Base-by-base conservation (phyloP, 495 filamentous ascomycete genomes). In the Penicillium psychrofluorescens region DNA sequence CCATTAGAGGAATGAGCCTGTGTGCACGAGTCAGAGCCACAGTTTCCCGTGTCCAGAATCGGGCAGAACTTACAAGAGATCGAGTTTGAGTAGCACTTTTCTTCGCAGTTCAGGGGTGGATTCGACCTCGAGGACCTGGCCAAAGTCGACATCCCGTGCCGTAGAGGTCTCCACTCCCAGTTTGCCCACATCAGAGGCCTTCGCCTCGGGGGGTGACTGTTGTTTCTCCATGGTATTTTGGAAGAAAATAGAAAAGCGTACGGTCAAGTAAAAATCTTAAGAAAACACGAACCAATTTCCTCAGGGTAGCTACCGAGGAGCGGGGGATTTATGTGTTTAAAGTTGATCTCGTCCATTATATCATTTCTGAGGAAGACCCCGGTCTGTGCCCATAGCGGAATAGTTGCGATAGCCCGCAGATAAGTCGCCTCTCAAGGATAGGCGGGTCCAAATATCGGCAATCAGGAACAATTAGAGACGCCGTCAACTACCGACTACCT, bases 1-100 rank as follows among this genome's bases (percentile, higher is more conserved):
- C 64, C 66, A 71, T 68, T 8, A 74, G 51, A 1, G 76, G 77
- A 45, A 81, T 75, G 31, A 79, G 45, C 32, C 62, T 66, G 38
- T 16, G 2, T 2, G 9, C 13, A 29, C 11, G 3, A 35, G 35
- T 40, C 35, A 36, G 40, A 33, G 15, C 27, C 14, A 41, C 11
- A n/a, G 8, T 11, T 1, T 38, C 10, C 8, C 15, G 29, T 46
- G 27, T 16, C 22, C 29, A 11, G 9, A 10, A 28, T 6, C 1
- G 29, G 15, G 28, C 0, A 43, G n/a, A n/a, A 48, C 57, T 38
- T 44, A 68, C 63, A 57, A 59, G 11, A 63, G 38, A 40, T 68
- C 65, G 2, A 68, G 46, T 36, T 64, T 68, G 50, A 51, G 38
- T 11, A 64, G 31, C 11, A 68, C 57, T 37, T 51, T 66, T 29